Base-by-base conservation (phyloP, 2,329 filamentous ascomycete genomes). In the Aureobasidium mangrovei region DNA sequence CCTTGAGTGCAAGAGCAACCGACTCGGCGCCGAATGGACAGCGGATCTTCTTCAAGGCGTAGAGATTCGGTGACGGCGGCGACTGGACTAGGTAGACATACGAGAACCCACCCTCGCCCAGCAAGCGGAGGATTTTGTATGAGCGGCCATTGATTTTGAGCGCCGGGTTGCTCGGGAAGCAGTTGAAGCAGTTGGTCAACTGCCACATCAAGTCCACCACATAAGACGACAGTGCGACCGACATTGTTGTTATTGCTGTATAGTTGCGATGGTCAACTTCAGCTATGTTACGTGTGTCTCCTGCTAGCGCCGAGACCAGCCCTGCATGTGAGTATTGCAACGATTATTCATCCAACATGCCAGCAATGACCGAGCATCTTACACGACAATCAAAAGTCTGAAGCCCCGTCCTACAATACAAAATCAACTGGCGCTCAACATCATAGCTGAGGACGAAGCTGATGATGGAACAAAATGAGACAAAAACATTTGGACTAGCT, bases 21-120 rank as follows among this genome's bases (percentile, higher is more conserved):
- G 89, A 95, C 76, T 98, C 93, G 70, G 93, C 86, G 61, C 93
- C 93, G 66, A 98, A 97, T 4, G 93, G 91, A 77, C 93, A 98
- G 67, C 91, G 85, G 70, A 98, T 98, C 79, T 98, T 98, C 73
- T 98, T 98, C 58, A 97, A 83, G 18, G 93, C 93, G 70, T 95
- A 91, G 44, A 95, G 81, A 64, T 91, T 83, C 57, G 88, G 86
- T 51, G 83, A 86, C 53, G 82, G 77, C 45, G 86, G 91, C 70
- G 96, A 91, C 77, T 97, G 88, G 57, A 98, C 93, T 57, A 98
- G 87, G 74, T 98, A 98, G 63, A 98, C 93, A 72, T 97, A 98
- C 60, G 90, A 95, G 77, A 98, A 98, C 65, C 93, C 93, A 68
- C 93, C 93, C 80, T 98, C 93, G 69, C 93, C 93, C 3, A 98